These are phyloP conservation scores for Hanseniaspora jakobsenii DNA, from an alignment of 805 yeast genomes.

Conservation along the genomic window DNA sequence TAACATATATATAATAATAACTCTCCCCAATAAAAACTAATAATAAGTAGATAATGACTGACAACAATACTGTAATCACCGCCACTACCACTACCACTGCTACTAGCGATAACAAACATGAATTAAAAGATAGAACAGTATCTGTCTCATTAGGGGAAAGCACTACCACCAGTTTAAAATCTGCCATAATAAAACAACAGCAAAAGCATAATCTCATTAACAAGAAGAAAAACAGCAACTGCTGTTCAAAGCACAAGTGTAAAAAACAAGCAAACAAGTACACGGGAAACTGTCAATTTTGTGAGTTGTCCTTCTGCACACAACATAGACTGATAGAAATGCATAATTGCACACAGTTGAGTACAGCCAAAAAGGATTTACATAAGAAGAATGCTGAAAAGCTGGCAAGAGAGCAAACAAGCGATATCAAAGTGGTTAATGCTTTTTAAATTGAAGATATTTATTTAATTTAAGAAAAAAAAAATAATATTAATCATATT, in stretches of 20 bases:
- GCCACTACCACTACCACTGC: not conserved
- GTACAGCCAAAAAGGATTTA: conserved; percentile 66
- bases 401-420: conserved; percentile 75
- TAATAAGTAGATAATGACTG: no score
- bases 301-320: conserved; percentile 76
- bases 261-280: conserved; percentile 48
- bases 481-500: no score
- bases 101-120: not conserved
- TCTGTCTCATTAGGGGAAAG: conserved; percentile 8
- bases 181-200: conserved; percentile 2
- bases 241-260: conserved; percentile 47
- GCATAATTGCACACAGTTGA: conserved; percentile 68
- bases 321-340: conserved; percentile 78
- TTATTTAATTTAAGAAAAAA: no score
- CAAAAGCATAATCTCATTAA: no score
- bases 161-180: conserved; percentile 5
- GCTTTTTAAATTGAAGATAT: conserved; percentile 10
- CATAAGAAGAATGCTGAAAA: conserved; percentile 78
- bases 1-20: no score
- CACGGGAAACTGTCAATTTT: conserved; percentile 74
- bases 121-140: conserved; percentile 4
- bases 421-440: conserved; percentile 22
- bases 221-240: conserved; percentile 30
- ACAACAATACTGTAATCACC: no score
- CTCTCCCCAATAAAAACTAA: no score